Base-by-base conservation (phyloP, 176 grass and related monocot genomes). In the Oryza rufipogon region DNA sequence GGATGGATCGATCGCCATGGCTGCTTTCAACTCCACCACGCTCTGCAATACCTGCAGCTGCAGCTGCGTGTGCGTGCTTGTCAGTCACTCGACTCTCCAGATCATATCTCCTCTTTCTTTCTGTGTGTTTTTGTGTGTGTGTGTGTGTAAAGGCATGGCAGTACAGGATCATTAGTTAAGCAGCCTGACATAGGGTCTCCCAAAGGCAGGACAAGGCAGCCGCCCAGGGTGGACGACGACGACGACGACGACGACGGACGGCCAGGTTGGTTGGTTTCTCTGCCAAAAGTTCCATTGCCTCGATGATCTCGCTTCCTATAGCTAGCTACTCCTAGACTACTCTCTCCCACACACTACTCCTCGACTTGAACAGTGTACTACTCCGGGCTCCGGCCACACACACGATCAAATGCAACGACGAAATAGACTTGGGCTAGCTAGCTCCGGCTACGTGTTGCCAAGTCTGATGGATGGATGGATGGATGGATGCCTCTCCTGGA, bases 401-500 rank as follows among this genome's bases (percentile, higher is more conserved):
- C 41, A 42, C 41, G 7, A 42, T 42, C 41, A 9, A 42, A 30
- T 32, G 30, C 30, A 32, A 32, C 30, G 30, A 32, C 8, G 41
- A 42, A 42, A 4, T 39, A 9, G 41, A 7, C 41, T 42, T 42
- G 41, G 4, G 34, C 34, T 36, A 42, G 41, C 41, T 42, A 42
- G 41, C 41, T 42, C 41, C 9, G 9, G 42, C 42, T 44, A 11
- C 42, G 42, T 44, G 49, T 52, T 74, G 69, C 16, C 36, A 28
- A 84, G 47, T 84, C 47, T 65, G 69, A 44, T 44, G 9, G 9
- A 80, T 38, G 36, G 36, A 38, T 38, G 36, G 36, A 38, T 38
- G 5, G 34, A 34, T 80, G 25, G 23, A 86, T 34, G 67, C 33
- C 52, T 84, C 68, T 71, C 48, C 4, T 68, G 61, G 68, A 79